phyloP scores from a whole-genome alignment of 371 early-diverging fungal species.

The Rhizomucor miehei region DNA sequence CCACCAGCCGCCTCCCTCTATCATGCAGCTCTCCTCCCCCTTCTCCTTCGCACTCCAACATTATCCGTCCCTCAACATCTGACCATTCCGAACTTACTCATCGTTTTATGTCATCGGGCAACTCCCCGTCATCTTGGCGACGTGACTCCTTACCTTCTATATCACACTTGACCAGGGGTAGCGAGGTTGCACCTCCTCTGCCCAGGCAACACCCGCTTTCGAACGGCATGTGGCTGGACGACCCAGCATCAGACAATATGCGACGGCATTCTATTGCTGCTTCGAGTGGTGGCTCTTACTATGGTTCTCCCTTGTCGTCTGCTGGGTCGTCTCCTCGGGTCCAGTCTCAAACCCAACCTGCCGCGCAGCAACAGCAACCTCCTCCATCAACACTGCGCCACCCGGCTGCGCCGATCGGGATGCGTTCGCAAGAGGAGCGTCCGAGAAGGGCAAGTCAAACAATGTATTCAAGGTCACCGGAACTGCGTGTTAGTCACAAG shows the following conservation, averaged over 20 bases:
- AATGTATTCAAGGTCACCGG: slow-evolving; percentile 59
- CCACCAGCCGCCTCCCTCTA: slow-evolving; percentile 15
- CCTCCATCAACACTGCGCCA: slow-evolving; percentile 5
- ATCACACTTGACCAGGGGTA: slow-evolving; percentile 24
- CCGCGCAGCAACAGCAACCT: slow-evolving; percentile 5
- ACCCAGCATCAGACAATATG: slow-evolving; percentile 2
- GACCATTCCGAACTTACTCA: slow-evolving; percentile 19
- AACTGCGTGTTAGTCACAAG: slow-evolving; percentile 67
- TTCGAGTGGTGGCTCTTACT: slow-evolving; percentile 5
- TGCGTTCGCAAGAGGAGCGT: background rate
- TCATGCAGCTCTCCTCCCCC: slow-evolving; percentile 28
- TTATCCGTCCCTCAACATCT: slow-evolving; percentile 17
- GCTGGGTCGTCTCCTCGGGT: slow-evolving; percentile 4
- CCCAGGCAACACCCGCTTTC: slow-evolving; percentile 7
- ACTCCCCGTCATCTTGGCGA: slow-evolving; percentile 20
- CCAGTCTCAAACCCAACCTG: slow-evolving; percentile 5
- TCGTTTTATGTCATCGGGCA: slow-evolving; percentile 15
- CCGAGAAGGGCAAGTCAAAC: slow-evolving; percentile 9
- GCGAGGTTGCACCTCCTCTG: slow-evolving; percentile 1
- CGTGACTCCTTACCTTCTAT: slow-evolving; percentile 38
- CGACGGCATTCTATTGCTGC: slow-evolving; percentile 17
- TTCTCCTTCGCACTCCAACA: slow-evolving; percentile 18
- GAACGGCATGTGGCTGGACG: slow-evolving; percentile 16
- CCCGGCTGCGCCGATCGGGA: background rate
- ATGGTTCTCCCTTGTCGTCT: slow-evolving; percentile 8